Conservation (phyloP, 2,329 filamentous ascomycete genomes). For the Alternaria novae-zelandiae region DNA sequence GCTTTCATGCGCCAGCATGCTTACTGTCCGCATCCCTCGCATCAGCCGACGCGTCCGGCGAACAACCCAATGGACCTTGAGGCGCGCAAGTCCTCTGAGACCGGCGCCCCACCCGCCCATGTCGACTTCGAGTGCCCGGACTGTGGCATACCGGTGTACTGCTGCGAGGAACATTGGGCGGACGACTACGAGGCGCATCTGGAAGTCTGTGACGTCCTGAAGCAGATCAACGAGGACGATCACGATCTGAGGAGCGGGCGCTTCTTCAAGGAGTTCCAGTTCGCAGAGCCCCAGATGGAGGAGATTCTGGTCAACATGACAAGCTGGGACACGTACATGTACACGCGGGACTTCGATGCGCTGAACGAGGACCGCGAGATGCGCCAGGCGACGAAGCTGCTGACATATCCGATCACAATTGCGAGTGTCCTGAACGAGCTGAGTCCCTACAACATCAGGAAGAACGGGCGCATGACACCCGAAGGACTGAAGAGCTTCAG, state of each 20-base stretch:
- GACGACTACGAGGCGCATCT: constrained; percentile 94
- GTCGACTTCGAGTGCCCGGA: constrained; percentile 95
- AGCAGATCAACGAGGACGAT: constrained; percentile 97
- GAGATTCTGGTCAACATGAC: constrained; percentile 96
- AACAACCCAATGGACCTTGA: constrained; percentile 70
- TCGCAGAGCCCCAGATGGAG: constrained; percentile 87
- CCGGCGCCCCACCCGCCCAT: constrained; percentile 72
- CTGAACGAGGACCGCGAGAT: constrained; percentile 90
- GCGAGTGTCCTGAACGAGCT: constrained; percentile 92
- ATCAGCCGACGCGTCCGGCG: constrained; percentile 75
- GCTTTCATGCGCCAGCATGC: constrained; percentile 93
- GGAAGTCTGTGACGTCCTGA: constrained; percentile 87
- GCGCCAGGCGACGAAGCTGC: constrained; percentile 87
- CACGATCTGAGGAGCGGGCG: constrained; percentile 91
- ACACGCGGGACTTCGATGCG: constrained; percentile 88
- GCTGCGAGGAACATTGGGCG: constrained; percentile 92
- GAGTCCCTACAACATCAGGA: constrained; percentile 85
- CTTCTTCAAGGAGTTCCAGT: constrained; percentile 92
- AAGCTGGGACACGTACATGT: constrained; percentile 97
- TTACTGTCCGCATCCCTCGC: constrained; percentile 88
- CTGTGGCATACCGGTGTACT: constrained; percentile 92
- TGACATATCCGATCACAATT: constrained; percentile 93
- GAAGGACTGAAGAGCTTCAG: constrained; percentile 95
- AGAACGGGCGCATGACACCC: constrained; percentile 75
- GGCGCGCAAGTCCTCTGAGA: constrained; percentile 62